These are phyloP conservation scores for Nadsonia starkeyi-henricii DNA, from an alignment of 1,139 yeast genomes.

Conservation along the genomic window DNA sequence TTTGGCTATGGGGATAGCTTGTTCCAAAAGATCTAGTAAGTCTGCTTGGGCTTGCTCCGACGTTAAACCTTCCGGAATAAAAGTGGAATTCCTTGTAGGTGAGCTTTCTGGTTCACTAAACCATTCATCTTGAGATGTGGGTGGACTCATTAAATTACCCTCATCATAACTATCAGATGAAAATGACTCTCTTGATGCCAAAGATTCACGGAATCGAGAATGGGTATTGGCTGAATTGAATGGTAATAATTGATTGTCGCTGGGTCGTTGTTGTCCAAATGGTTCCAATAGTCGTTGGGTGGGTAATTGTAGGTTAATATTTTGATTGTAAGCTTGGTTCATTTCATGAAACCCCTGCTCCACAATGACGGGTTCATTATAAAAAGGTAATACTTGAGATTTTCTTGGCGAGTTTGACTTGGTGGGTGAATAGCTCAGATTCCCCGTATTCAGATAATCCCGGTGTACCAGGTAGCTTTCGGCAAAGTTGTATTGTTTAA, in stretches of 20 bases:
- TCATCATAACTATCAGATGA: neutral
- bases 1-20: neutral
- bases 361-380: constrained; percentile 2
- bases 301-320: neutral
- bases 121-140: neutral
- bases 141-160: neutral
- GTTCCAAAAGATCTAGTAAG: neutral
- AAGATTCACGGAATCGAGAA: neutral
- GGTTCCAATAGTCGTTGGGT: too few relatives aligned
- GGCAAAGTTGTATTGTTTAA: constrained; percentile 9
- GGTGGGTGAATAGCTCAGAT: too few relatives aligned
- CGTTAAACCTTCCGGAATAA: neutral
- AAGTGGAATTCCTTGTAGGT: neutral
- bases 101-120: neutral
- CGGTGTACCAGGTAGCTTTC: constrained; percentile 17
- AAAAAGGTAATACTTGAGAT: constrained; percentile 4
- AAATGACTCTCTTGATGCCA: neutral
- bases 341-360: constrained; percentile 5
- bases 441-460: constrained; percentile 12
- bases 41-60: neutral
- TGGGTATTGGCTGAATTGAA: neutral
- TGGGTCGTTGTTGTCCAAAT: neutral
- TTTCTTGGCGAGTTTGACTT: constrained; percentile 5
- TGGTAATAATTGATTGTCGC: neutral
- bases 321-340: constrained; percentile 3